phyloP scores from a whole-genome alignment of 2,329 filamentous ascomycete species.

The Claviceps arundinis region DNA sequence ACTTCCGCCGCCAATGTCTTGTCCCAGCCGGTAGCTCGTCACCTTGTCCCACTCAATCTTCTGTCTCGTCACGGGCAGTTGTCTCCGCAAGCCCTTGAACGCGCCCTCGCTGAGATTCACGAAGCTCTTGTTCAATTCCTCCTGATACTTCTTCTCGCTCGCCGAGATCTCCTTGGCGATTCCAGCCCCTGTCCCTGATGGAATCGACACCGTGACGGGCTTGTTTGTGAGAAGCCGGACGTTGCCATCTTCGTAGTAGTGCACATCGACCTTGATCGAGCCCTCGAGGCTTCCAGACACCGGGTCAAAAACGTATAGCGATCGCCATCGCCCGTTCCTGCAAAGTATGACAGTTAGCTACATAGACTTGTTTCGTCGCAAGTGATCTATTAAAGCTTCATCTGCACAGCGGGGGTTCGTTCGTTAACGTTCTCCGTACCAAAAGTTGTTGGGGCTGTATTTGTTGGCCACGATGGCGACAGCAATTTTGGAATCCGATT shows the following conservation, averaged over 20 bases:
- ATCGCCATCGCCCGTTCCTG: conserved; percentile 94
- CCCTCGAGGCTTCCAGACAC: conserved; percentile 58
- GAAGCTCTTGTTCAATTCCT: conserved; percentile 88
- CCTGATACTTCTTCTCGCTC: conserved; percentile 86
- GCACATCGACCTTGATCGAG: conserved; percentile 82
- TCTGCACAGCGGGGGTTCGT: too few relatives aligned
- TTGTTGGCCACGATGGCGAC: conserved; percentile 86
- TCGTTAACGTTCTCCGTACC: conserved; percentile 34
- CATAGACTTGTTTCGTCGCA: not conserved
- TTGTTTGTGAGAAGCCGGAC: conserved; percentile 88
- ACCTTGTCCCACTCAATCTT: conserved; percentile 99
- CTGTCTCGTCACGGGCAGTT: conserved; percentile 90
- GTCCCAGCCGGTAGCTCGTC: conserved; percentile 74
- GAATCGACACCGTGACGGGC: conserved; percentile 47
- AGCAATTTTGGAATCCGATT: conserved; percentile 62
- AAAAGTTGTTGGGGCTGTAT: conserved; percentile 96
- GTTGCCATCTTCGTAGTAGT: conserved; percentile 99
- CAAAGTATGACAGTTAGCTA: not conserved
- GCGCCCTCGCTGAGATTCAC: conserved; percentile 79
- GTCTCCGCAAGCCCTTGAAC: conserved; percentile 84
- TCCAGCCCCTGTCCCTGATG: conserved; percentile 49
- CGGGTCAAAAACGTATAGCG: conserved; percentile 67
- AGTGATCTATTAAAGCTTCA: not conserved
- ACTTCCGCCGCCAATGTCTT: conserved; percentile 62
- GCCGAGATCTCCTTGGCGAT: conserved; percentile 66